Evolutionary conservation across 208 protist genomes (phyloP).

Genomic region (Leptomonas pyrrhocoris): DNA sequence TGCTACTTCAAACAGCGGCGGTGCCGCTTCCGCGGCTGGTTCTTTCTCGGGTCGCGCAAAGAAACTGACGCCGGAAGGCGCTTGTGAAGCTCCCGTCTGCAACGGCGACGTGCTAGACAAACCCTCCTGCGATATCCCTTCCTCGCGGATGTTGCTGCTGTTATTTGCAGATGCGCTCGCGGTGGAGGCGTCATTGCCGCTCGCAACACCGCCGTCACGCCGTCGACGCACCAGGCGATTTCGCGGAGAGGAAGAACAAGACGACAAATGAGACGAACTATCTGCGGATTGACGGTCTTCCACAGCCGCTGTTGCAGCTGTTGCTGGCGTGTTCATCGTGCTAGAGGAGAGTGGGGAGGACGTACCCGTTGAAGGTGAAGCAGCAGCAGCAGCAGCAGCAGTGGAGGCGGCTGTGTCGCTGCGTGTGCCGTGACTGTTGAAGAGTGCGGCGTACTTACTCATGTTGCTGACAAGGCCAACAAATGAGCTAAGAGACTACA

Average conservation of each 20-base stretch:
- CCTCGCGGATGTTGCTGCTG: too few species aligned
- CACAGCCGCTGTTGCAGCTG: not conserved
- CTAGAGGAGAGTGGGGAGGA: too few species aligned
- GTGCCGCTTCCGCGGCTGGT: not conserved
- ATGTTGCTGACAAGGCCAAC: slow-evolving; percentile 20
- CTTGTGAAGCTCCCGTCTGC: too few species aligned
- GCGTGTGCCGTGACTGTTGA: slow-evolving; percentile 14
- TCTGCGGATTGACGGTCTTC: not conserved
- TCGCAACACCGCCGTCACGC: not conserved
- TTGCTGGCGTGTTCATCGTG: not conserved
- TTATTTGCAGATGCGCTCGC: not conserved
- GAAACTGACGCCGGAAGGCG: too few species aligned
- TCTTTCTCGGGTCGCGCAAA: too few species aligned
- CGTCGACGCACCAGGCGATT: slow-evolving; percentile 2
- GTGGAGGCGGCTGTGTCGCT: not conserved
- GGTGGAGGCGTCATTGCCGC: not conserved
- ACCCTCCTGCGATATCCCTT: too few species aligned
- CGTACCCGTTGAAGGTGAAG: not conserved
- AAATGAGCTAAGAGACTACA: not conserved
- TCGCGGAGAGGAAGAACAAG: not conserved
- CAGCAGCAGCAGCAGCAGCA: not conserved
- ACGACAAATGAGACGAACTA: too few species aligned
- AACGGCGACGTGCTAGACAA: too few species aligned
- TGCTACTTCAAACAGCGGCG: too few species aligned
- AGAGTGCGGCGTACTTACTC: slow-evolving; percentile 60